Base-by-base conservation (phyloP, 148 eudicot species). In the Persicaria maculosa region DNA sequence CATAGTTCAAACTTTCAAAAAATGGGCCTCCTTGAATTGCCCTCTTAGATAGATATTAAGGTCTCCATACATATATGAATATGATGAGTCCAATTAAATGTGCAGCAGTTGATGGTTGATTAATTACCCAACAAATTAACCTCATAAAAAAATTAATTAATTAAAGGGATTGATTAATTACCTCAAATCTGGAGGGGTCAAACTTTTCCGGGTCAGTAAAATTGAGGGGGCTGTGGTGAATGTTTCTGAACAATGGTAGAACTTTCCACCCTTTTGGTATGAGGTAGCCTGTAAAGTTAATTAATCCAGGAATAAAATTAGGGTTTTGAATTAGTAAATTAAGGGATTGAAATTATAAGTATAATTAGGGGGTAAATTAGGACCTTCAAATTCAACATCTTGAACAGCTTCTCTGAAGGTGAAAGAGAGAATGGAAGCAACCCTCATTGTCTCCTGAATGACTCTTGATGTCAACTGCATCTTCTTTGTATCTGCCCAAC, bases 381-480 rank as follows among this genome's bases (percentile, higher is more conserved):
- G 25, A 22, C 97, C 97, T 82, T 95, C 82, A 82, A 87, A 89
- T 75, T 92, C 97, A 80, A 95, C 97, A 89, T 95, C 99, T 76
- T 95, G 87, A 77, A 95, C 97, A 71, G 99, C 99, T 84, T 95
- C 99, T 78, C 99, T 88, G 79, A 95, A 95, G 45, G 99, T 95
- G 54, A 95, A 95, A 52, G 96, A 90, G 64, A 95, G 72, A 47
- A 95, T 90, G 58, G 99, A 95, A 54, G 99, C 99, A 55, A 92
- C 91, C 74, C 99, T 88, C 8, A 92, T 79, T 15, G 97, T 92
- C 72, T 95, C 99, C 85, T 87, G 94, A 76, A 95, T 85, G 19
- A 95, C 99, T 78, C 88, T 95, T 46, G 88, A 74, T 55, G 97
- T 92, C 7, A 74, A 74, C 14, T 90, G 90, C 99, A 90, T 95